Evolutionary conservation across 352 stramenopile genomes (phyloP), one percentile per base, ranked within the genome.

Genomic region (Globisporangium lucens): DNA sequence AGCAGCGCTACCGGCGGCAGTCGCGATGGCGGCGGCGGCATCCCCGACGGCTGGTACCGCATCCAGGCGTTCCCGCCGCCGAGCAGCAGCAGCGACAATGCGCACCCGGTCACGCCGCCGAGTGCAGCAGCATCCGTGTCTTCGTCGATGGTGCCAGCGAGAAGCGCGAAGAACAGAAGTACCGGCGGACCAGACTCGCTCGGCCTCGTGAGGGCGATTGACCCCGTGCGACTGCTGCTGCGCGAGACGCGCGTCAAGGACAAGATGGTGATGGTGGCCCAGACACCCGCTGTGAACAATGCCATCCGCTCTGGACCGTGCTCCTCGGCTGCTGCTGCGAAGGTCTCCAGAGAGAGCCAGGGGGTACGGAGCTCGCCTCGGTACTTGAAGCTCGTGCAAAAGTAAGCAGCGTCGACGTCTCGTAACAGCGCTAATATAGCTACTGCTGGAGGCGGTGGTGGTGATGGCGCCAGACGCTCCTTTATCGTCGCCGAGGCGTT

Each of bases 11-110:
- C 24, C 24, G 13, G 36, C 15, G 10, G 36, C 41, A n/a, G 41
- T n/a, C 43, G 43, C 17, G 24, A 55, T 35, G 12, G 22, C 29
- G 49, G 22, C n/a, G 15, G 2, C 12, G 46, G 22, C 6, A 8
- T 79, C 20, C 74, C 79, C 46, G 61, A 71, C 7, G 67, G 70
- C 13, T 87, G 78, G 75, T 69, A 76, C 33, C 71, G 68, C 17
- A 66, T 85, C 43, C 43, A 51, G 6, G 17, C 43, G 43, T 51
- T 17, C 43, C 4, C n/a, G 52, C 76, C 12, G 72, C 71, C 2
- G 36, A 67, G 74, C 63, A 63, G 56, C 53, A 66, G n/a, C 24
- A 24, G 24, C n/a, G 73, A 35, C 56, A 73, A 65, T 5, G 56
- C 58, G 4, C 22, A 67, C 49, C 60, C 27, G 22, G 41, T 52